Evolutionary conservation across 2,329 filamentous ascomycete genomes (phyloP), one percentile per base, ranked within the genome.

Genomic region (Colletotrichum scovillei): DNA sequence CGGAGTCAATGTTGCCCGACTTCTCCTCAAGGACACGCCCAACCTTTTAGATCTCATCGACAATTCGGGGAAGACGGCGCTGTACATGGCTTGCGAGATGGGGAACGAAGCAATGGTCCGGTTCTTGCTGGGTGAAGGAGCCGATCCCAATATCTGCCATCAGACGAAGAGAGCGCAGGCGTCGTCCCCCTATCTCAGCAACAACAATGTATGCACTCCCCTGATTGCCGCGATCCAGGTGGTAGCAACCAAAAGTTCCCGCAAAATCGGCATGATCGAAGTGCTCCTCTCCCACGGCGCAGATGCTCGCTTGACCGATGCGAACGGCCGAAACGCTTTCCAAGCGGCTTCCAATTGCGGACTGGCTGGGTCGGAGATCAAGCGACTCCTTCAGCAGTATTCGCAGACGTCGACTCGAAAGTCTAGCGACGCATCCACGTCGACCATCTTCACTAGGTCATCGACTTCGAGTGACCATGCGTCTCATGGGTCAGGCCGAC

Each of bases 11-110:
- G 79, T 79, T 5, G 79, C 79, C 3, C 72, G 75, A 64, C 64
- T 78, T 32, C 75, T 80, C 8, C 75, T 81, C n/a, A 35, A 75
- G 12, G 19, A 55, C 4, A 71, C 75, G 9, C 74, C 76, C 1
- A 55, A 65, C 2, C 63, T 78, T 3, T 42, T 80, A 12, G 63
- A 81, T 52, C 30, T 63, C 5, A 24, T 72, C 19, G 78, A 81
- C 62, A 68, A 67, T 30, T 75, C 76, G 57, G 77, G 76, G 12
- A 80, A 80, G 58, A 80, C 79, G 19, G 78, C 80, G 3, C 74
- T 80, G 1, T 79, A 76, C 53, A 77, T 79, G 74, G 79, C 79
- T 1, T 79, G 77, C 52, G 78, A 80, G 62, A 77, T 76, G 60
- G 78, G 78, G 3, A 81, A 81, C 32, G 69, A 75, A 46, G 72